Evolutionary conservation across 257 asterid species (phyloP), one percentile per base, ranked within the genome.

Genomic region (Dorcoceras hygrometricum): DNA sequence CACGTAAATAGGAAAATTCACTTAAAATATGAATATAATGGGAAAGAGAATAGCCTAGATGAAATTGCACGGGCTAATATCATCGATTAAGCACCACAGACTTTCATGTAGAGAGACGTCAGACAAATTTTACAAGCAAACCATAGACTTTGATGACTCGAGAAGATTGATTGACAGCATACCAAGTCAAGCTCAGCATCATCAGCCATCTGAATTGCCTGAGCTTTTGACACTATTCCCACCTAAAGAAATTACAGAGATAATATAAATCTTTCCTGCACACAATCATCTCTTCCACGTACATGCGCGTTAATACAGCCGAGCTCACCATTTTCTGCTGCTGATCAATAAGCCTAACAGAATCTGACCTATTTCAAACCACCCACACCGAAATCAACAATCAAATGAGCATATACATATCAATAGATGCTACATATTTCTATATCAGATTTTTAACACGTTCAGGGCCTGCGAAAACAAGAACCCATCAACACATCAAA

Each of bases 151-250:
- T n/a, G n/a, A 62, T 18, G 20, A 20, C 20, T 22, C 51, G 23
- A 39, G 26, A 54, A 69, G 12, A 24, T 11, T 10, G 36, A 46
- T 48, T 50, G 61, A 51, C 50, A 71, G 69, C 86, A 82, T 86
- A 94, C 99, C 99, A 94, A 85, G 82, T 90, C 95, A 67, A 94
- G 95, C 74, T 79, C 89, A 67, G 96, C 92, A 58, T 73, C 90
- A 58, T 94, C 96, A 71, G 99, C 99, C 95, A 84, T 87, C 85
- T 82, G 89, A 69, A 87, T 18, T 32, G 99, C 99, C 83, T 83
- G 88, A 71, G 73, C 71, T 76, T 86, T 88, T 6, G 97, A 68
- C 23, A 94, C 86, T 63, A 94, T 24, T 29, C 97, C 99, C 57
- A 94, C 88, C 99, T 93, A 81, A 58, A 79, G 72, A 76, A 80